Conservation (phyloP, 371 early-diverging fungal genomes). For the Zychaea mexicana region DNA sequence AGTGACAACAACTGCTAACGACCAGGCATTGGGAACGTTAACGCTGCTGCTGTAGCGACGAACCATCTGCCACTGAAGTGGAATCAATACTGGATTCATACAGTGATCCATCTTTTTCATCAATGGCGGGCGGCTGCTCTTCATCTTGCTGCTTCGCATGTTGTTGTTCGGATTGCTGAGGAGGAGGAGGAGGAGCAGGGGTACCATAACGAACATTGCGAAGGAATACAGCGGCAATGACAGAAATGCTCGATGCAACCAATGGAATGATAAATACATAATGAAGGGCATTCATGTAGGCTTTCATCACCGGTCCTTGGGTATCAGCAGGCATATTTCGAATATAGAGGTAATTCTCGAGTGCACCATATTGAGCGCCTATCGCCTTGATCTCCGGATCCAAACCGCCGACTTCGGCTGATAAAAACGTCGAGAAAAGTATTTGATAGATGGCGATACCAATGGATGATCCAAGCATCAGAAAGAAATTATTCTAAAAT, state of each 20-base stretch:
- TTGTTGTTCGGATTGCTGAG: not conserved
- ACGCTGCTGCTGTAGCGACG: no score
- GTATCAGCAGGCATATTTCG: conserved; percentile 33
- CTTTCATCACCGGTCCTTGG: conserved; percentile 48
- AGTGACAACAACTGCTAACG: no score
- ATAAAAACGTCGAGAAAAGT: conserved; percentile 24
- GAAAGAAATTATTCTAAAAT: conserved; percentile 36
- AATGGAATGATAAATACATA: conserved; percentile 60
- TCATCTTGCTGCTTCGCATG: no score
- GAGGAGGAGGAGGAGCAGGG: not conserved
- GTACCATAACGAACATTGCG: conserved; percentile 33
- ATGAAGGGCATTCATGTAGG: conserved; percentile 61
- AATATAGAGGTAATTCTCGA: conserved; percentile 37
- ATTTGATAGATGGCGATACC: conserved; percentile 48
- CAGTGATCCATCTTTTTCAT: no score
- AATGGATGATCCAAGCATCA: conserved; percentile 41
- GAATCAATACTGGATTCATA: no score
- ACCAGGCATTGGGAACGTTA: no score
- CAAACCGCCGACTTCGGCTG: conserved; percentile 15
- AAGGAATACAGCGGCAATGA: conserved; percentile 54
- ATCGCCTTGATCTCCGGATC: conserved; percentile 20
- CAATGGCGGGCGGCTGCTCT: no score
- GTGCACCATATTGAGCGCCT: conserved; percentile 33
- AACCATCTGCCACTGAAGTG: no score
- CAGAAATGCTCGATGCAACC: conserved; percentile 54